These are phyloP conservation scores for Ogataea hybrid DNA, from an alignment of 1,139 yeast species.

Conservation along the genomic window DNA sequence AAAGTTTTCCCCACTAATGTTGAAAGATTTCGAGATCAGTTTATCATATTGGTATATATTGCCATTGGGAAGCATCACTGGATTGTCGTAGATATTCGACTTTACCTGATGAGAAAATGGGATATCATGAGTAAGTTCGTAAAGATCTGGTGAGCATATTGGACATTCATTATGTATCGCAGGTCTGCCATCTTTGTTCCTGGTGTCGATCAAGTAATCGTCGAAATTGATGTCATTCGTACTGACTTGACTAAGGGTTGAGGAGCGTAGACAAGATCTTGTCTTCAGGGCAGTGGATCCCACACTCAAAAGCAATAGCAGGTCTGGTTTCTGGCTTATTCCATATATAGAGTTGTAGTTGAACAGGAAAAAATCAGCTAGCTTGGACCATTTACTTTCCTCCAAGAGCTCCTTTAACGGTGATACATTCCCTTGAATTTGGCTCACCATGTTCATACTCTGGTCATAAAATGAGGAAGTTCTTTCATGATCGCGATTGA, in stretches of 20 bases:
- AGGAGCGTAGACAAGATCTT: conserved; percentile 37
- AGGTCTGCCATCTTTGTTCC: not conserved
- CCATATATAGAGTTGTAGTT: conserved; percentile 72
- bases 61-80: conserved; percentile 81
- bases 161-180: conserved; percentile 58
- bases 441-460: conserved; percentile 12
- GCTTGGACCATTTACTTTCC: conserved; percentile 58
- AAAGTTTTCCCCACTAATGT: not conserved
- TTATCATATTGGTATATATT: conserved; percentile 70
- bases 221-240: conserved; percentile 31
- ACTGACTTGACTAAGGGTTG: not conserved
- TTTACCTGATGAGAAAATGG: conserved; percentile 82
- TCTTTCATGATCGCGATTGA: not conserved
- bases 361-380: conserved; percentile 61
- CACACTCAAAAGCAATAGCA: conserved; percentile 66
- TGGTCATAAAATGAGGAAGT: conserved; percentile 18
- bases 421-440: conserved; percentile 23
- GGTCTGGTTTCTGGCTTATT: conserved; percentile 61
- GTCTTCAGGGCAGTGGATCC: conserved; percentile 82
- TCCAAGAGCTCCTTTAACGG: conserved; percentile 45
- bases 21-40: conserved; percentile 34
- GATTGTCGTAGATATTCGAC: conserved; percentile 69
- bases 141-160: conserved; percentile 73
- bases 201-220: conserved; percentile 10
- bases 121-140: conserved; percentile 50